Evolutionary conservation across 2,329 filamentous ascomycete species (phyloP).

Genomic region (Aureobasidium sp.): DNA sequence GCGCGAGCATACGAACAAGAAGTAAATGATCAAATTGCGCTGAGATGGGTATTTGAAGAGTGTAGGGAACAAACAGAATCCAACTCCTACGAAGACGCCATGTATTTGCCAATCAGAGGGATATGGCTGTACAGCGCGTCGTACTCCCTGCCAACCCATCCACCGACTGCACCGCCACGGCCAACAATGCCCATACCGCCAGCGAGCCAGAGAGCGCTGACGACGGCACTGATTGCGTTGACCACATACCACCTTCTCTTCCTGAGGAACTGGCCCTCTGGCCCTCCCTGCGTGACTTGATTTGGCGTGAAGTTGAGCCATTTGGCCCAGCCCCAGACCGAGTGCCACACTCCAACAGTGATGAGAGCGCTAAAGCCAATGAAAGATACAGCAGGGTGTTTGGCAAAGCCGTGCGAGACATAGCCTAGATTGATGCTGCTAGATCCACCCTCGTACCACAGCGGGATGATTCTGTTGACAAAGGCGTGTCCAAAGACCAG

Average conservation of each 20-base stretch:
- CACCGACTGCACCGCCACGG: constrained; percentile 58
- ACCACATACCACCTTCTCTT: constrained; percentile 65
- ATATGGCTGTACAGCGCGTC: constrained; percentile 63
- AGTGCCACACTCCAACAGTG: constrained; percentile 62
- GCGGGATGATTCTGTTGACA: constrained; percentile 68
- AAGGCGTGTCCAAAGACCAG: constrained; percentile 65
- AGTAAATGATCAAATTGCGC: not conserved
- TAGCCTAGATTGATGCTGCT: constrained; percentile 80
- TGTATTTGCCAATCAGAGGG: constrained; percentile 49
- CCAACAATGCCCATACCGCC: constrained; percentile 75
- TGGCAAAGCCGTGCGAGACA: constrained; percentile 76
- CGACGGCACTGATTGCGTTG: constrained; percentile 54
- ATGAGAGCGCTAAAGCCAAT: constrained; percentile 64
- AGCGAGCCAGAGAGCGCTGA: constrained; percentile 68
- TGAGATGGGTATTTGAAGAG: constrained; percentile 4
- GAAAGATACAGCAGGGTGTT: constrained; percentile 60
- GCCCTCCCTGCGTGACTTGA: constrained; percentile 43
- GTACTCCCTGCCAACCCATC: constrained; percentile 76
- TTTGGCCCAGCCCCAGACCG: constrained; percentile 77
- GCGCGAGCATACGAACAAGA: not conserved
- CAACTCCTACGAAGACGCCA: constrained; percentile 20
- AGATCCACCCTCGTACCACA: constrained; percentile 72
- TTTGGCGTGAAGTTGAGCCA: constrained; percentile 65
- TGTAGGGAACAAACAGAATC: not conserved
- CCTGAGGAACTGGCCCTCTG: constrained; percentile 45